A percentile compares a stretch with the other conserved stretches of the same genome.
Evolutionary conservation across 192 early-diverging fungal genomes (phyloP).

Genomic region (Endogone sp.): DNA sequence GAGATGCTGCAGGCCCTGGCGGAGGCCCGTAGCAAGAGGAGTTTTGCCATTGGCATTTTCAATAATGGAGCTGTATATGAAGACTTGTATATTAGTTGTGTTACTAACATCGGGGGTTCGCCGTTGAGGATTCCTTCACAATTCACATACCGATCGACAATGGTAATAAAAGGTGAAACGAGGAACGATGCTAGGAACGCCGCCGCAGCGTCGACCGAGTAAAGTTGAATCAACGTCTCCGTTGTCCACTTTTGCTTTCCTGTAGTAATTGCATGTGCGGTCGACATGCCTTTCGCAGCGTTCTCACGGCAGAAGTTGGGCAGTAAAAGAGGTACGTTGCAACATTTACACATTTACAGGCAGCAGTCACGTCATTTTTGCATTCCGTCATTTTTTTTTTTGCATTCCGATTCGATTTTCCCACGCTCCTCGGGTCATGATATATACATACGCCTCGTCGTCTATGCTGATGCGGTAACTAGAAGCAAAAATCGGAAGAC

Average conservation of each 20-base stretch:
- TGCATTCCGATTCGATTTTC: too few relatives aligned
- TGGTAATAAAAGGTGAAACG: slow-evolving; percentile 40
- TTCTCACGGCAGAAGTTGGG: too few relatives aligned
- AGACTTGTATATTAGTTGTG: background rate
- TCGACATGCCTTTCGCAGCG: too few relatives aligned
- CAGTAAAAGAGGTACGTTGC: too few relatives aligned
- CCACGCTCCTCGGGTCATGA: too few relatives aligned
- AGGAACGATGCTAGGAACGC: slow-evolving; percentile 27
- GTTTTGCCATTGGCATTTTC: slow-evolving; percentile 40
- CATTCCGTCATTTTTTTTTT: too few relatives aligned
- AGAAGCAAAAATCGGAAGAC: too few relatives aligned
- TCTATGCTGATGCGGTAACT: too few relatives aligned
- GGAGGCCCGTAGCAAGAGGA: slow-evolving; percentile 20
- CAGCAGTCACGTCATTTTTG: too few relatives aligned
- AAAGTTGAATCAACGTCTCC: slow-evolving; percentile 6
- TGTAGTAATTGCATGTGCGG: background rate
- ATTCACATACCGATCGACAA: slow-evolving; percentile 37
- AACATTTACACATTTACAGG: too few relatives aligned
- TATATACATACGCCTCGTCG: too few relatives aligned
- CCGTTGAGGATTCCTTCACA: background rate
- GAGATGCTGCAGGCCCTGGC: slow-evolving; percentile 20
- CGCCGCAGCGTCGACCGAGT: slow-evolving; percentile 28
- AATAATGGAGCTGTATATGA: slow-evolving; percentile 35
- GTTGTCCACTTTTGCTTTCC: background rate
- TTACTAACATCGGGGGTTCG: background rate